Evolutionary conservation across 495 filamentous ascomycete genomes (phyloP).

Genomic region (Podospora anserina): DNA sequence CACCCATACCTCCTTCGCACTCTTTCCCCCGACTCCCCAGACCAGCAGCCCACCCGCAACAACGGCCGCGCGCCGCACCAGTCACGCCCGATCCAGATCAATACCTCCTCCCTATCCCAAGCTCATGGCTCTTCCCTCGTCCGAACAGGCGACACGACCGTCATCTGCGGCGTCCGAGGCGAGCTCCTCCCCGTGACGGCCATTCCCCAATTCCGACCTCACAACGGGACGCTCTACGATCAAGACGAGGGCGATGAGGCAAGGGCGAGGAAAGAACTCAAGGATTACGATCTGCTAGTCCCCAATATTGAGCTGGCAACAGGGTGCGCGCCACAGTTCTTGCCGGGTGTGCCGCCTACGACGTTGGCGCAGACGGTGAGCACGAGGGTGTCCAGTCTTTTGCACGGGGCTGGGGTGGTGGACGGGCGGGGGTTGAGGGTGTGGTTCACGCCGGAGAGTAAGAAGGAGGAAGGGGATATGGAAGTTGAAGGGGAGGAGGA

Average conservation of each 20-base stretch:
- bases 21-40: slow-evolving; percentile 60
- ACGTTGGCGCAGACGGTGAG: slow-evolving; percentile 78
- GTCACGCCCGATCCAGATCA: slow-evolving; percentile 65
- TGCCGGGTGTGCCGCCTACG: slow-evolving; percentile 78
- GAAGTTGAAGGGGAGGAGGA: slow-evolving; percentile 37
- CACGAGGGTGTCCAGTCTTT: slow-evolving; percentile 68
- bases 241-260: slow-evolving; percentile 16
- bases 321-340: slow-evolving; percentile 78
- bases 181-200: slow-evolving; percentile 73
- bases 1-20: slow-evolving; percentile 85
- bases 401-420: slow-evolving; percentile 66
- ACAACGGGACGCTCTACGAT: slow-evolving; percentile 19
- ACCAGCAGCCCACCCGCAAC: slow-evolving; percentile 60
- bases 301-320: slow-evolving; percentile 90
- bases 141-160: slow-evolving; percentile 80
- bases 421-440: slow-evolving; percentile 62
- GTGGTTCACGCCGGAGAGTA: slow-evolving; percentile 56
- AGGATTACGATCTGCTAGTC: slow-evolving; percentile 71
- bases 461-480: slow-evolving; percentile 30
- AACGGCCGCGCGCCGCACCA: slow-evolving; percentile 71
- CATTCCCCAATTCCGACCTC: slow-evolving; percentile 60
- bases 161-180: slow-evolving; percentile 84
- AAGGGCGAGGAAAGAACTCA: slow-evolving; percentile 37
- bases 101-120: slow-evolving; percentile 79
- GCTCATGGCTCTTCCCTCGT: slow-evolving; percentile 86